phyloP scores from a whole-genome alignment of 129 eudicot species.

The Lactuca sativa region DNA sequence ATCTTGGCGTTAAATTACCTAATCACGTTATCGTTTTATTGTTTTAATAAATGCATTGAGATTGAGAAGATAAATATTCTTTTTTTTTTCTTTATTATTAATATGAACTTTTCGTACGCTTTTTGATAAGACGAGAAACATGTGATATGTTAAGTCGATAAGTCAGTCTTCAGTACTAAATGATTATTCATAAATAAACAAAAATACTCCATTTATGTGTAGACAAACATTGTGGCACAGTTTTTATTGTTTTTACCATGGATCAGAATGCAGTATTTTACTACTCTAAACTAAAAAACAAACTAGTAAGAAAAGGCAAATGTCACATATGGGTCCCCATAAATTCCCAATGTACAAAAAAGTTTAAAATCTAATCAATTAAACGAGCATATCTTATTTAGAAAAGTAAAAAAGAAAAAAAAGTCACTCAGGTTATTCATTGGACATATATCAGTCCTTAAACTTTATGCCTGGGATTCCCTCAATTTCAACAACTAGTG shows the following conservation, averaged over 20 bases:
- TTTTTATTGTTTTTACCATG: conserved; percentile 9
- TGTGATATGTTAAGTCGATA: neutral
- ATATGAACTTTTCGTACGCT: too few relatives aligned
- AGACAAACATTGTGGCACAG: neutral
- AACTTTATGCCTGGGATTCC: conserved; percentile 72
- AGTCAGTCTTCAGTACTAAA: neutral
- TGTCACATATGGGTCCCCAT: conserved; percentile 50
- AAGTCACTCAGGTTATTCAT: conserved; percentile 40
- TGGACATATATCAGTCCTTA: conserved; percentile 29
- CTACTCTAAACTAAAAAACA: conserved; percentile 27
- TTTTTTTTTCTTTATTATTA: too few relatives aligned
- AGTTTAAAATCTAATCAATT: conserved; percentile 35
- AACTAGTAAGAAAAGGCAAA: conserved; percentile 25
- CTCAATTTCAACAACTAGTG: conserved; percentile 54
- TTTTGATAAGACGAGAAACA: neutral
- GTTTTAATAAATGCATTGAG: neutral
- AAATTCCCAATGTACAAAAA: conserved; percentile 33
- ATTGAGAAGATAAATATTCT: neutral
- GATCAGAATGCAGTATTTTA: conserved; percentile 29
- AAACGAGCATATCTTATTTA: conserved; percentile 30
- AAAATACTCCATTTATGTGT: neutral
- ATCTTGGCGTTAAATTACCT: neutral
- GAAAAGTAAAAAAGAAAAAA: conserved; percentile 26
- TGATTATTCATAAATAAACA: neutral
- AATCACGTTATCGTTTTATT: too few relatives aligned